Conservation (phyloP, 805 yeast genomes). For the Starmerella cellae region DNA sequence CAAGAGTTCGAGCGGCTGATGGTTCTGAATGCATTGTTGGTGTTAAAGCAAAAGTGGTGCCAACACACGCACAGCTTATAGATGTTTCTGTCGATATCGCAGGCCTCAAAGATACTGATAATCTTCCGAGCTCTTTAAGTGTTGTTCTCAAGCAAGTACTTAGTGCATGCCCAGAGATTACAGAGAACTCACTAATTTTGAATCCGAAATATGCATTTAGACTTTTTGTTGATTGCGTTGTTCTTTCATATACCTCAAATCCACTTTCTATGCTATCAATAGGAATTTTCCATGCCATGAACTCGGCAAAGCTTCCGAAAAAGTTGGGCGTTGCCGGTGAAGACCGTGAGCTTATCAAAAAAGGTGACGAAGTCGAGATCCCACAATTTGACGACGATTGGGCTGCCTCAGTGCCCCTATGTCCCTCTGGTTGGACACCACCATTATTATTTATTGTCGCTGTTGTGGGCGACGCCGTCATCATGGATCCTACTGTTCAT, state of each 20-base stretch:
- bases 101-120: constrained; percentile 68
- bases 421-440: constrained; percentile 38
- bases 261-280: constrained; percentile 73
- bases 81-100: constrained; percentile 58
- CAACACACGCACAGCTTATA: constrained; percentile 33
- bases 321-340: constrained; percentile 39
- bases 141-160: constrained; percentile 42
- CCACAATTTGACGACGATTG: constrained; percentile 88
- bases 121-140: constrained; percentile 49
- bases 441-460: constrained; percentile 71
- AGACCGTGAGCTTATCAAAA: constrained; percentile 12
- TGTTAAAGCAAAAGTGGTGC: constrained; percentile 69
- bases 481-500: constrained; percentile 77
- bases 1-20: constrained; percentile 71
- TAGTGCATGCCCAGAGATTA: constrained; percentile 33
- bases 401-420: constrained; percentile 43
- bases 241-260: constrained; percentile 62
- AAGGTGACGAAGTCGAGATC: constrained; percentile 51
- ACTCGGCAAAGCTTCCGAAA: constrained; percentile 62
- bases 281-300: constrained; percentile 68
- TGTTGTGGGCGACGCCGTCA: constrained; percentile 46
- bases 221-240: constrained; percentile 65
- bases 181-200: constrained; percentile 30
- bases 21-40: constrained; percentile 92
- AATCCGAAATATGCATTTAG: constrained; percentile 67